Evolutionary conservation across 2,329 filamentous ascomycete genomes (phyloP), one percentile per base, ranked within the genome.

Genomic region (Colletotrichum shisoi): DNA sequence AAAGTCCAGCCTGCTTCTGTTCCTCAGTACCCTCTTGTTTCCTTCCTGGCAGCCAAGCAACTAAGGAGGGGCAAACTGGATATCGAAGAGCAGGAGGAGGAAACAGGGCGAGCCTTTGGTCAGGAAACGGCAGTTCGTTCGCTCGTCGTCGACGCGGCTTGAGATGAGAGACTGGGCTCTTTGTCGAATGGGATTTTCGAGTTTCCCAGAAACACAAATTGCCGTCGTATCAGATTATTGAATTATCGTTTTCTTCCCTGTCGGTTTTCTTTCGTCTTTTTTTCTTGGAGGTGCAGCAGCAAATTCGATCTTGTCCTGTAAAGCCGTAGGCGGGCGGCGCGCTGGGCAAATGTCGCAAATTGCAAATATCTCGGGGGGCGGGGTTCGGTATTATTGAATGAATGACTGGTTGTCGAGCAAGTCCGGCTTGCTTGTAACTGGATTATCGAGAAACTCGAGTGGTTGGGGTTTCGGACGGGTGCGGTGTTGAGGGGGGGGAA

Each of bases 361-460:
- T 63, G 58, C 52, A 63, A 63, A 66, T 66, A 31, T 40, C 27
- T 51, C 27, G 27, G 27, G 27, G 39, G 42, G 45, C 42, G 21
- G 52, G 49, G 31, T 62, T 61, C 39, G 45, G 12, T 56, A 45
- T 46, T 57, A 53, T 67, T 65, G 68, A 68, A 81, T 78, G 81
- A 85, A 79, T 81, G 83, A 80, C 79, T 79, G 79, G 80, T 79
- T 34, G 83, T 76, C 74, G 78, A 84, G 83, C 84, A 87, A 87
- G 85, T 79, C 85, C 85, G 75, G 85, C 84, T 87, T 86, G 84
- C 83, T 76, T 78, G 81, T 80, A 75, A 80, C 78, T 76, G 76
- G 72, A 79, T 71, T 73, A 71, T 72, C 67, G 62, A 27, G 45
- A 44, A 58, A 46, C 15, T 68, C 52, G 66, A 62, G 56, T 60